Conservation (phyloP, 768 basidiomycete genomes). For the Tricholoma matsutake region DNA sequence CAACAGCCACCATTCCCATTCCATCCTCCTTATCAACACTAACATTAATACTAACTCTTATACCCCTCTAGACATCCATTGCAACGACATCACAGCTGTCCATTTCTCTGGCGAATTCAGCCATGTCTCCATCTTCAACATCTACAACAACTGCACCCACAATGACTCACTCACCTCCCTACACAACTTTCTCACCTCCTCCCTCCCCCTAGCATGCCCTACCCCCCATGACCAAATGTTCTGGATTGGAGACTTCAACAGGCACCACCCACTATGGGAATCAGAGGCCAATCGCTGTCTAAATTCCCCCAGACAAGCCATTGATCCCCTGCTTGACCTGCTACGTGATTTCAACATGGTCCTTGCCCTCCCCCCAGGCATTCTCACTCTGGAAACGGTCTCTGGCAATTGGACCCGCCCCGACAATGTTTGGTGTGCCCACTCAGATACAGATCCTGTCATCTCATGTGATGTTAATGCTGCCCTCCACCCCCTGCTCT, state of each 20-base stretch:
- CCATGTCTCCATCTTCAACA: too few species aligned
- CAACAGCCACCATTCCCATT: too few species aligned
- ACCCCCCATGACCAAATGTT: too few species aligned
- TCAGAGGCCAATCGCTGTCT: not conserved
- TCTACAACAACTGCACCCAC: too few species aligned
- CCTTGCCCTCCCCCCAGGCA: not conserved
- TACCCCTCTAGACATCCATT: not conserved
- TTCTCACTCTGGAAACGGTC: too few species aligned
- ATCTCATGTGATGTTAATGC: slow-evolving; percentile 21
- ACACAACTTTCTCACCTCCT: too few species aligned
- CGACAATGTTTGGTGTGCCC: not conserved
- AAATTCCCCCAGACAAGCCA: not conserved
- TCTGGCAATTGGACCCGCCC: not conserved
- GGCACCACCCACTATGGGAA: slow-evolving; percentile 1
- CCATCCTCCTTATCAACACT: too few species aligned
- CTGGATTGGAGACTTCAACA: not conserved
- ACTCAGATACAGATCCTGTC: slow-evolving; percentile 2
- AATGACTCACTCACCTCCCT: too few species aligned
- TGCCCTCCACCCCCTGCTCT: slow-evolving; percentile 6
- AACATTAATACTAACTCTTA: not conserved
- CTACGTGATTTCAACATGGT: not conserved
- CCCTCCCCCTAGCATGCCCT: too few species aligned
- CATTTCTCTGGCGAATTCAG: not conserved
- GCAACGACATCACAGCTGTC: not conserved
- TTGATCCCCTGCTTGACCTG: not conserved